Evolutionary conservation across 805 yeast species (phyloP).

Genomic region (Wickerhamiella brachini): DNA sequence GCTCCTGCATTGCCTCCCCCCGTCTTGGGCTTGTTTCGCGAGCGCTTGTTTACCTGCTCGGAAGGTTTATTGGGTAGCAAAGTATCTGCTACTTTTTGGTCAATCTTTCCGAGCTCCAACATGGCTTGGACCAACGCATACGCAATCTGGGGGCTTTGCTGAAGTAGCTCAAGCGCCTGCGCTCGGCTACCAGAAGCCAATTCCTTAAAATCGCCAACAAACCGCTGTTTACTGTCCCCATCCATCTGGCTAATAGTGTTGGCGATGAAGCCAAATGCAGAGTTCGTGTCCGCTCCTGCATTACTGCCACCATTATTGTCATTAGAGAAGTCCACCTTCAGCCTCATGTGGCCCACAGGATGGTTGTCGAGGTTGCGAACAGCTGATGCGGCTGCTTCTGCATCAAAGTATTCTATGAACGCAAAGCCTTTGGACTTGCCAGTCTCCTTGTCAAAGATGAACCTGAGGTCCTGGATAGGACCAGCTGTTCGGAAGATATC

Average conservation of each 20-base stretch:
- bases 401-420: conserved; percentile 67
- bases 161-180: conserved; percentile 44
- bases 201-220: conserved; percentile 43
- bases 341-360: conserved; percentile 52
- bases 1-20: not conserved
- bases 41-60: not conserved
- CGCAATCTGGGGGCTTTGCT: conserved; percentile 65
- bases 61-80: conserved; percentile 5
- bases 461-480: conserved; percentile 60
- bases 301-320: conserved; percentile 35
- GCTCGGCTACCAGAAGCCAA: conserved; percentile 46
- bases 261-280: conserved; percentile 12
- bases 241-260: conserved; percentile 10
- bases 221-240: conserved; percentile 31
- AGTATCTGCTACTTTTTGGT: conserved; percentile 16
- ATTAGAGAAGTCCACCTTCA: conserved; percentile 63
- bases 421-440: conserved; percentile 89
- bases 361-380: conserved; percentile 77
- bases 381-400: conserved; percentile 81
- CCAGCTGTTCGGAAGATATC: conserved; percentile 81
- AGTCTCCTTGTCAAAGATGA: conserved; percentile 75
- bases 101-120: conserved; percentile 28
- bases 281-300: conserved; percentile 29
- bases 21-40: not conserved
- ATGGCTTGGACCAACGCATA: conserved; percentile 72